These are phyloP conservation scores for Exophiala viscosa DNA, from an alignment of 2,329 filamentous ascomycete species.

Conservation along the genomic window DNA sequence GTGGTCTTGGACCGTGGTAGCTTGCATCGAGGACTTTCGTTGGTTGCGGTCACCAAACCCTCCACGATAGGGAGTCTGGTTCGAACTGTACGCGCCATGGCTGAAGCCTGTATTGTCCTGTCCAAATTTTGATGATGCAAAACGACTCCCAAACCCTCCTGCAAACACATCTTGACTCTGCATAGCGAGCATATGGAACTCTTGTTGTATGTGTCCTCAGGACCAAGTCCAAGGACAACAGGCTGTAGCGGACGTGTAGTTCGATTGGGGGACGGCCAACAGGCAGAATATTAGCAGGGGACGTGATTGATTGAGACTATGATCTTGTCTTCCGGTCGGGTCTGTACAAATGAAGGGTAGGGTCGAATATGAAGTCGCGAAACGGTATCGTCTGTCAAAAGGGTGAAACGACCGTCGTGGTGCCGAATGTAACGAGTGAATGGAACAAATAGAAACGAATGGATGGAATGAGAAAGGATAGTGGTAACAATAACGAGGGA, in stretches of 20 bases:
- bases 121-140: conserved; percentile 55
- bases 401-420: conserved; percentile 23
- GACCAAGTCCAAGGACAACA: conserved; percentile 22
- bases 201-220: conserved; percentile 15
- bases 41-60: conserved; percentile 85
- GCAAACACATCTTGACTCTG: conserved; percentile 67
- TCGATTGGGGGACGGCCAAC: neutral
- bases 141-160: conserved; percentile 22
- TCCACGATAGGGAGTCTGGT: conserved; percentile 65
- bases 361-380: conserved; percentile 32
- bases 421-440: conserved; percentile 20
- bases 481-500: neutral
- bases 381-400: conserved; percentile 27
- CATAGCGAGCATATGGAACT: conserved; percentile 60
- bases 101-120: conserved; percentile 82
- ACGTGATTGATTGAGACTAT: neutral
- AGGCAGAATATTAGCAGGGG: neutral
- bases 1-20: conserved; percentile 66
- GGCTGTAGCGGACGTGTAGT: neutral
- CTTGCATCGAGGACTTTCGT: conserved; percentile 82
- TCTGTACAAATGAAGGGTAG: conserved; percentile 15
- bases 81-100: conserved; percentile 85
- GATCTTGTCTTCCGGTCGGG: neutral
- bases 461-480: conserved; percentile 28
- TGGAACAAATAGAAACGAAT: conserved; percentile 26